A percentile compares a stretch with the other conserved stretches of the same genome.
Evolutionary conservation across 2,329 filamentous ascomycete genomes (phyloP).

Genomic region (Cladosporium colombiae): DNA sequence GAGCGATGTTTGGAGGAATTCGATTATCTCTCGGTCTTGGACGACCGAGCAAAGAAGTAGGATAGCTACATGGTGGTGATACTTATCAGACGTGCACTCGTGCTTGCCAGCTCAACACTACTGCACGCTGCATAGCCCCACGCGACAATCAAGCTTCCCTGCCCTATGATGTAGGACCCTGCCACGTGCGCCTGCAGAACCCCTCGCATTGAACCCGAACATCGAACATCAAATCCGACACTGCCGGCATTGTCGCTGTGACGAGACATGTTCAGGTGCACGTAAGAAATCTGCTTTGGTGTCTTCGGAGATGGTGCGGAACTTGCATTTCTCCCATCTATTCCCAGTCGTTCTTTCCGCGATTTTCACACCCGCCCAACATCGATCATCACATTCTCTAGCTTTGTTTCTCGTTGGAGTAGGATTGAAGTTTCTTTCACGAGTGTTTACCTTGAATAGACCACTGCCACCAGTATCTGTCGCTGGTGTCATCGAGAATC

Average conservation of each 20-base stretch:
- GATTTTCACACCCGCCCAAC: too few species aligned
- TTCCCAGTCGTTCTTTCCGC: too few species aligned
- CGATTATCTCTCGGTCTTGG: neutral
- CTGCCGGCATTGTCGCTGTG: neutral
- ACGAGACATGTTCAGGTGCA: neutral
- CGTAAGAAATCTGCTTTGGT: neutral
- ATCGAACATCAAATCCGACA: neutral
- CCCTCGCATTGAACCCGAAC: neutral
- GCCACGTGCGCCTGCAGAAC: neutral
- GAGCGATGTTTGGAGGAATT: neutral
- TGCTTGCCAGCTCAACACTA: slow-evolving; percentile 11
- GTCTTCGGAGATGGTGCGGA: too few species aligned
- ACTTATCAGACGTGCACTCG: neutral
- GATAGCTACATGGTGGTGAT: slow-evolving; percentile 6
- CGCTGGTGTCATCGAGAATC: too few species aligned
- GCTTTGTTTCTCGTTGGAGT: too few species aligned
- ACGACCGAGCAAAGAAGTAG: neutral
- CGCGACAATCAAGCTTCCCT: slow-evolving; percentile 2
- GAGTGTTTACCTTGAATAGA: too few species aligned
- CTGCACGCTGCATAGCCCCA: slow-evolving; percentile 5
- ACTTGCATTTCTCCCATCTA: too few species aligned
- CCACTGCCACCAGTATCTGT: too few species aligned
- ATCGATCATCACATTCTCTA: too few species aligned
- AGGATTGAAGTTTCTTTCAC: too few species aligned
- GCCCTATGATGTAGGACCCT: neutral